Percentiles rank a stretch among this genome's conserved stretches.
Evolutionary conservation across 768 basidiomycete genomes (phyloP).

Genomic region (Suillus placidus): DNA sequence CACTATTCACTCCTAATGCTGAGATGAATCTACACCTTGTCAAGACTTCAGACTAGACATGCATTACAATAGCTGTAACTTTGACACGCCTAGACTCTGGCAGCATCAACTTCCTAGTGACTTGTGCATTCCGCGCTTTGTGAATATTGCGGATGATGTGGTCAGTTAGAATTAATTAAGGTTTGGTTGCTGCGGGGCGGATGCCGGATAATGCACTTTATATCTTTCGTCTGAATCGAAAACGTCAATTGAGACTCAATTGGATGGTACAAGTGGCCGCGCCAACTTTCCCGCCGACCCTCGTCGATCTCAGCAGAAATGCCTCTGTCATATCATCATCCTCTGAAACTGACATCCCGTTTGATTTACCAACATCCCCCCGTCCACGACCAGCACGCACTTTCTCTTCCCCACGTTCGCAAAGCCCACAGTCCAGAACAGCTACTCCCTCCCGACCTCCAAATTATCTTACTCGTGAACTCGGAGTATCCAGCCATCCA

Average conservation of each 20-base stretch:
- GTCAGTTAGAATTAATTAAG: too few relatives aligned
- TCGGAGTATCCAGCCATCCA: slow-evolving; percentile 41
- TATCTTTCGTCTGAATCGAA: too few relatives aligned
- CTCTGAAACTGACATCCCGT: slow-evolving; percentile 53
- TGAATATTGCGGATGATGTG: too few relatives aligned
- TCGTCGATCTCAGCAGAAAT: slow-evolving; percentile 75
- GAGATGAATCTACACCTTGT: not conserved
- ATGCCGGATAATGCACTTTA: too few relatives aligned
- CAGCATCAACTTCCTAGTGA: too few relatives aligned
- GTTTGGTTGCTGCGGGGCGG: too few relatives aligned
- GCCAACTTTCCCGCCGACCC: slow-evolving; percentile 37
- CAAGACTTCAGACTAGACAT: too few relatives aligned
- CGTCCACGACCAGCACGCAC: slow-evolving; percentile 60
- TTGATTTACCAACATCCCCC: slow-evolving; percentile 43
- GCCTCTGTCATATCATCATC: slow-evolving; percentile 74
- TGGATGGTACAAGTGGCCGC: slow-evolving; percentile 8
- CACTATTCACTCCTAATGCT: not conserved
- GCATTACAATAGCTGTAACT: too few relatives aligned
- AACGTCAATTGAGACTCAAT: not conserved
- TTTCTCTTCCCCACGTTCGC: slow-evolving; percentile 64
- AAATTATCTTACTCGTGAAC: slow-evolving; percentile 59
- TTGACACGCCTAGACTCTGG: too few relatives aligned
- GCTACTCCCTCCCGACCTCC: slow-evolving; percentile 46
- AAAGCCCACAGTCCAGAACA: slow-evolving; percentile 50
- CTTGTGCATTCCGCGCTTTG: too few relatives aligned